Evolutionary conservation across 202 grass and related monocot species (phyloP).

Genomic region (Bolboschoenoplectus hybrid): DNA sequence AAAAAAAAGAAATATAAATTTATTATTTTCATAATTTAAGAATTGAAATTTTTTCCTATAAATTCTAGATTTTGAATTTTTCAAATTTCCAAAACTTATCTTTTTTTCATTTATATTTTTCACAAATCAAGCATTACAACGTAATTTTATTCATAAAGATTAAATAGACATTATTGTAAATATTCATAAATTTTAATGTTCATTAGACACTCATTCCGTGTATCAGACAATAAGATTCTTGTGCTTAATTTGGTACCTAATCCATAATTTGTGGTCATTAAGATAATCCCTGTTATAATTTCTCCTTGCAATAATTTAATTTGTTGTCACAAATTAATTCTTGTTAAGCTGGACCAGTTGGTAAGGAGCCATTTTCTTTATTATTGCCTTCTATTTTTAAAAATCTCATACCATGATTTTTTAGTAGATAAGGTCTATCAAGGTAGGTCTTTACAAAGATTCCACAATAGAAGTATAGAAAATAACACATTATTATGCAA

Average conservation of each 20-base stretch:
- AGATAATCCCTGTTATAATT: neutral
- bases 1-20: too few relatives aligned
- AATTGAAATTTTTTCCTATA: too few relatives aligned
- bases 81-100: too few relatives aligned
- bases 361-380: conserved; percentile 28
- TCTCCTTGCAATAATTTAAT: neutral
- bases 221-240: too few relatives aligned
- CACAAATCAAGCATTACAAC: too few relatives aligned
- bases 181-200: too few relatives aligned
- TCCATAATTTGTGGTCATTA: neutral
- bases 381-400: conserved; percentile 17
- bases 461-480: neutral
- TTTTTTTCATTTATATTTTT: too few relatives aligned
- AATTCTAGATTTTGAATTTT: too few relatives aligned
- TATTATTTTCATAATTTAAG: too few relatives aligned
- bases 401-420: neutral
- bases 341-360: conserved; percentile 24
- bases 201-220: too few relatives aligned
- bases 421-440: neutral
- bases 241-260: neutral
- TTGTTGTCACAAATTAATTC: neutral
- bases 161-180: too few relatives aligned
- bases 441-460: neutral
- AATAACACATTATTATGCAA: neutral
- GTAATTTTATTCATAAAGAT: too few relatives aligned